These are phyloP conservation scores for Amphicarpaea edgeworthii DNA, from an alignment of 306 rosid species.

Conservation along the genomic window DNA sequence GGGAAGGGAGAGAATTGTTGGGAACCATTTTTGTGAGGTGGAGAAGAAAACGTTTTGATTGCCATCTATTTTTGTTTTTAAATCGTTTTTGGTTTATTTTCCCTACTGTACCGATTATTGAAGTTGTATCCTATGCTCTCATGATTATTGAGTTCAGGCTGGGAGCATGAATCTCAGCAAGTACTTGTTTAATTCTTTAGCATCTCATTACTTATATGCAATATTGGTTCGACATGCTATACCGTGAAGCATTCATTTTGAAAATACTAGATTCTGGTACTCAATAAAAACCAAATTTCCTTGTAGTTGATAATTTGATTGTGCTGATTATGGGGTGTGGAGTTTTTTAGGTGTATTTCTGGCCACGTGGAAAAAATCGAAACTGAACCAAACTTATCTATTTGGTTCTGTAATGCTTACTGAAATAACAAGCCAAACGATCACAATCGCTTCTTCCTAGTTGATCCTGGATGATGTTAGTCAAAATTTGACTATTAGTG, in stretches of 20 bases:
- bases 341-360: not conserved
- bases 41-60: conserved; percentile 49
- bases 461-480: too few relatives aligned
- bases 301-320: not conserved
- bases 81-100: conserved; percentile 1
- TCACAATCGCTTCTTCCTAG: too few relatives aligned
- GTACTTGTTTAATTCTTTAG: conserved; percentile 17
- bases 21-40: conserved; percentile 58
- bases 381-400: too few relatives aligned
- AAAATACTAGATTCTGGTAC: conserved; percentile 19
- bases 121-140: conserved; percentile 26
- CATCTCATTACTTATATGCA: conserved; percentile 37
- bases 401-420: too few relatives aligned
- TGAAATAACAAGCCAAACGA: too few relatives aligned
- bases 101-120: conserved; percentile 36
- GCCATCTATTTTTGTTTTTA: conserved; percentile 14
- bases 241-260: not conserved
- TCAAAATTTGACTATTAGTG: too few relatives aligned
- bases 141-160: conserved; percentile 43
- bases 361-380: too few relatives aligned
- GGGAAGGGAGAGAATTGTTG: conserved; percentile 48
- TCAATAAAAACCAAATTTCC: not conserved
- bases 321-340: not conserved
- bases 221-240: conserved; percentile 5
- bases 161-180: conserved; percentile 14